These are phyloP conservation scores for Cardamine chenopodiifolia DNA, from an alignment of 345 rosid species.

Conservation along the genomic window DNA sequence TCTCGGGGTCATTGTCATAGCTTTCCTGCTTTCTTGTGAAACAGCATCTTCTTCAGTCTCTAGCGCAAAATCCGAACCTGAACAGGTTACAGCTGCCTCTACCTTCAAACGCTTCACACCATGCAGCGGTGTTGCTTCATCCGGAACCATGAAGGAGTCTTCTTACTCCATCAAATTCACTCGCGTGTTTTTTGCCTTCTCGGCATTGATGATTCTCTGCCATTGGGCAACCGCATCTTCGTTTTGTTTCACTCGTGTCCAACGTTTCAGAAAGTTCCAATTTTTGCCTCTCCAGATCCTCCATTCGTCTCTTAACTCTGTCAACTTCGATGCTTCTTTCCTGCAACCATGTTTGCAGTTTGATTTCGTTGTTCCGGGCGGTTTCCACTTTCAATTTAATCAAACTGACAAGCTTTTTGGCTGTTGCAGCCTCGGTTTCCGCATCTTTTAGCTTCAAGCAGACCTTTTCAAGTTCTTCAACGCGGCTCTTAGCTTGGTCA, in stretches of 20 bases:
- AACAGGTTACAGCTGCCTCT: conserved; percentile 33
- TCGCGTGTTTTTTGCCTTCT: conserved; percentile 20
- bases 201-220: conserved; percentile 31
- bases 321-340: conserved; percentile 37
- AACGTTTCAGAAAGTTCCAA: conserved; percentile 30
- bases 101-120: conserved; percentile 46
- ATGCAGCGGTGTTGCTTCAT: conserved; percentile 32
- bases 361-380: conserved; percentile 29
- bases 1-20: conserved; percentile 30
- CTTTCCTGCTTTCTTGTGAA: conserved; percentile 31
- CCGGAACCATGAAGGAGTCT: conserved; percentile 16
- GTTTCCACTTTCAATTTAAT: conserved; percentile 24
- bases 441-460: conserved; percentile 38
- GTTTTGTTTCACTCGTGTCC: conserved; percentile 35
- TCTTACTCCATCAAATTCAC: conserved; percentile 36
- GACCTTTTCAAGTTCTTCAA: conserved; percentile 45
- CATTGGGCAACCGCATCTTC: conserved; percentile 19
- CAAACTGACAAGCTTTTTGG: conserved; percentile 37
- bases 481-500: conserved; percentile 30
- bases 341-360: conserved; percentile 35
- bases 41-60: conserved; percentile 31
- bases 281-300: conserved; percentile 41
- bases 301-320: conserved; percentile 30
- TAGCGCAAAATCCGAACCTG: conserved; percentile 22
- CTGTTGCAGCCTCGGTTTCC: conserved; percentile 38